Conservation (phyloP, 805 yeast genomes). For the Wickerhamiella sorbophila region DNA sequence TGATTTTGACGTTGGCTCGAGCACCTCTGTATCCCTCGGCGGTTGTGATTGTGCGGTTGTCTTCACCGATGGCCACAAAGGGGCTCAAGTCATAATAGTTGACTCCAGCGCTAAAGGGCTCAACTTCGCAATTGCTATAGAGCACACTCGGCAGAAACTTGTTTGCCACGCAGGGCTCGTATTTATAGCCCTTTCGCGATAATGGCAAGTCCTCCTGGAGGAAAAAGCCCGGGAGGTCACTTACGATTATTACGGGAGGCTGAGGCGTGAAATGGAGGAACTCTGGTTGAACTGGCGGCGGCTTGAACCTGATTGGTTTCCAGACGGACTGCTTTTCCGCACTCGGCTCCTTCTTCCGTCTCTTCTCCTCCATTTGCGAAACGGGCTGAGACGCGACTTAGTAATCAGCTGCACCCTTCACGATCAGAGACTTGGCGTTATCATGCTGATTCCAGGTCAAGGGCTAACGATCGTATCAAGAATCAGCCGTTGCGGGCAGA, state of each 20-base stretch:
- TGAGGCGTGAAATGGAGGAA: not conserved
- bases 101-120: not conserved
- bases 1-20: conserved; percentile 55
- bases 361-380: not conserved
- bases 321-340: not conserved
- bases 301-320: not conserved
- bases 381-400: too few relatives aligned
- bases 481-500: too few relatives aligned
- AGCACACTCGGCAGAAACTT: conserved; percentile 1
- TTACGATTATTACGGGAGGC: not conserved
- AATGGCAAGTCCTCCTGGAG: not conserved
- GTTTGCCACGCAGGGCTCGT: conserved; percentile 2
- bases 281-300: not conserved
- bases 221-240: not conserved
- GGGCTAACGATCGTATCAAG: too few relatives aligned
- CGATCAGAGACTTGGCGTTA: too few relatives aligned
- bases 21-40: conserved; percentile 68
- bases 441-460: too few relatives aligned
- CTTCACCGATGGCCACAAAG: conserved; percentile 3
- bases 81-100: conserved; percentile 1
- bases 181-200: conserved; percentile 1
- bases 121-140: conserved; percentile 1
- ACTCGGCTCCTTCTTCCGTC: not conserved
- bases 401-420: too few relatives aligned
- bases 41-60: conserved; percentile 34